Conservation (phyloP, 495 filamentous ascomycete species). For the Podospora pseudocomata region DNA sequence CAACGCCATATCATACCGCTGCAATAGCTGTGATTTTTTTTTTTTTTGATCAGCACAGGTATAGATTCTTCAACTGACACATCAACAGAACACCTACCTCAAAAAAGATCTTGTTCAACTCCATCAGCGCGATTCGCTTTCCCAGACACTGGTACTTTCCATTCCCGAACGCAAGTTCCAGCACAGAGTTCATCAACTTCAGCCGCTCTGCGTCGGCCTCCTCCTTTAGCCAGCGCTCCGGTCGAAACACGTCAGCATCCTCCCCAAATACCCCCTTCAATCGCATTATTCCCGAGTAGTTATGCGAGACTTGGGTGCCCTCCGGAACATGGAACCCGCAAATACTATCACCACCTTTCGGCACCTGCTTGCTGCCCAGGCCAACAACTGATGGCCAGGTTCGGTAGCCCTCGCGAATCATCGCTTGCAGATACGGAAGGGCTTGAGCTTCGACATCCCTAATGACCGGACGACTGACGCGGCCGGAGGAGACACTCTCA, state of each 20-base stretch:
- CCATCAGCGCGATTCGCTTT: slow-evolving; percentile 36
- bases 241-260: slow-evolving; percentile 46
- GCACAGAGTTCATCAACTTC: slow-evolving; percentile 32
- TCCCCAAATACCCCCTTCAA: slow-evolving; percentile 34
- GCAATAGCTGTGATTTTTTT: background rate
- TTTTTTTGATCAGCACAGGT: no score
- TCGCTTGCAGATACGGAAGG: slow-evolving; percentile 48
- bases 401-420: slow-evolving; percentile 46
- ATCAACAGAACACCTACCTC: slow-evolving; percentile 40
- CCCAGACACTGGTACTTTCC: slow-evolving; percentile 43
- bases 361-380: slow-evolving; percentile 45
- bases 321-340: slow-evolving; percentile 52
- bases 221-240: slow-evolving; percentile 52
- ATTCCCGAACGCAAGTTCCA: slow-evolving; percentile 32
- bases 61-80: background rate
- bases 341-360: slow-evolving; percentile 48
- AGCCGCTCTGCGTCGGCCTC: slow-evolving; percentile 28
- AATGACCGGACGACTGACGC: slow-evolving; percentile 26
- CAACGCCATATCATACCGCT: slow-evolving; percentile 40
- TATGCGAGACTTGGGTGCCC: slow-evolving; percentile 52
- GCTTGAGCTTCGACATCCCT: slow-evolving; percentile 35
- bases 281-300: slow-evolving; percentile 27
- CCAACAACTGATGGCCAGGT: slow-evolving; percentile 42
- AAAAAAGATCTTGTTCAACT: slow-evolving; percentile 51
- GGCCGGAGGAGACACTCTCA: slow-evolving; percentile 27